A percentile compares a stretch with the other conserved stretches of the same genome.
These are phyloP conservation scores for Boletus fagicola DNA, from an alignment of 768 basidiomycete species.

Conservation along the genomic window DNA sequence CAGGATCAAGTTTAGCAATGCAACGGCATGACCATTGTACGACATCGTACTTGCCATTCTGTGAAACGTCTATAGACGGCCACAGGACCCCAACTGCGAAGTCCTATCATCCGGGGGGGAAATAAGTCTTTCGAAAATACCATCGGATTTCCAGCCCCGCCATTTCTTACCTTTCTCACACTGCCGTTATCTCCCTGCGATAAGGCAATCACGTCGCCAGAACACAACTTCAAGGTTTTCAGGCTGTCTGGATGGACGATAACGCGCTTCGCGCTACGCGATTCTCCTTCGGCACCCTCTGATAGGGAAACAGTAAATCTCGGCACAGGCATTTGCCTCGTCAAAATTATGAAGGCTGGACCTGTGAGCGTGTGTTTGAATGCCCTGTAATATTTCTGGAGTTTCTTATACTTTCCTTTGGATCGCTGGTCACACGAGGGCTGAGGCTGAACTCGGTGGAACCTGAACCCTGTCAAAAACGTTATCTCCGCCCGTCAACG, in stretches of 20 bases:
- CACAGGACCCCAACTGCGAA: conserved; percentile 71
- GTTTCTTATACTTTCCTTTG: background rate
- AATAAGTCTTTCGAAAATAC: conserved; percentile 17
- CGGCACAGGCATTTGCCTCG: conserved; percentile 16
- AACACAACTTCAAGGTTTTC: conserved; percentile 58
- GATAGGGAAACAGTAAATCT: conserved; percentile 41
- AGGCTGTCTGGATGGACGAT: conserved; percentile 60
- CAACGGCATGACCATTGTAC: background rate
- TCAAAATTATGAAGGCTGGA: background rate
- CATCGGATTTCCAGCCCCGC: conserved; percentile 8
- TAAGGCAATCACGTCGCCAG: conserved; percentile 69
- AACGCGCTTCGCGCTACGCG: conserved; percentile 62
- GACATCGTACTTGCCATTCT: conserved; percentile 49
- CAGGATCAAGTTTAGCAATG: conserved; percentile 16
- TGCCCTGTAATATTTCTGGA: background rate
- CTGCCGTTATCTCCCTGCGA: conserved; percentile 37
- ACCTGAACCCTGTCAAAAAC: conserved; percentile 6
- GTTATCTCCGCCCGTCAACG: background rate
- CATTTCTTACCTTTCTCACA: conserved; percentile 36
- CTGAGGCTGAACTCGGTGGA: background rate
- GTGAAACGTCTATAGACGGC: conserved; percentile 66
- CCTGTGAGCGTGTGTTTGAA: background rate
- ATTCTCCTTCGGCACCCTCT: conserved; percentile 34
- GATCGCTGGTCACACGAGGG: background rate
- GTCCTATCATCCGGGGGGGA: conserved; percentile 37